A percentile compares a stretch with the other conserved stretches of the same genome.
Evolutionary conservation across 257 asterid species (phyloP).

Genomic region (Knoxia roxburghii): DNA sequence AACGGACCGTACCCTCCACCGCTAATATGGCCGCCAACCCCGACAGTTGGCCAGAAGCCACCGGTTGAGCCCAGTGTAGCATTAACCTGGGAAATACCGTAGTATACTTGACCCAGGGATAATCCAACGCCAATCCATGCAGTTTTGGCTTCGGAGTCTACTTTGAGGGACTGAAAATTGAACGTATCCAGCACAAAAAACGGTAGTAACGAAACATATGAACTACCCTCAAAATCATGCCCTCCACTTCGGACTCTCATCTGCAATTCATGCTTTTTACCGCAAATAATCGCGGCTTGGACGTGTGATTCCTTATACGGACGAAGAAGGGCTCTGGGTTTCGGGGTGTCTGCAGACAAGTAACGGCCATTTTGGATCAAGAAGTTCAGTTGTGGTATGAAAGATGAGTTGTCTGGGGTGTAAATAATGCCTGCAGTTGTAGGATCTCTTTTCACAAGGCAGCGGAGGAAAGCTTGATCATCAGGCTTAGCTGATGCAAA

Average conservation of each 20-base stretch:
- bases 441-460: background rate
- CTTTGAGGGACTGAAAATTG: background rate
- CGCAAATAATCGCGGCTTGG: background rate
- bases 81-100: background rate
- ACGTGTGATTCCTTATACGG: background rate
- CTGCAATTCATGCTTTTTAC: background rate
- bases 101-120: slow-evolving; percentile 2
- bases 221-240: slow-evolving; percentile 8
- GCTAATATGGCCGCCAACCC: slow-evolving; percentile 3
- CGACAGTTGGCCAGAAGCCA: slow-evolving; percentile 3
- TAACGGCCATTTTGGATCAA: background rate
- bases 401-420: slow-evolving; percentile 1
- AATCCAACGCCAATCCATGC: slow-evolving; percentile 7
- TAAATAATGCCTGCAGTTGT: slow-evolving; percentile 1
- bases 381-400: background rate
- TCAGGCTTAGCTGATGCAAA: background rate
- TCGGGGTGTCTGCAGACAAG: background rate
- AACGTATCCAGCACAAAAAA: background rate
- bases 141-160: background rate
- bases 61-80: background rate
- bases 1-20: slow-evolving; percentile 13
- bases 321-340: background rate
- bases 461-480: background rate
- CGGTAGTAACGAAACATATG: background rate
- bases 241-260: slow-evolving; percentile 6